A percentile compares a stretch with the other conserved stretches of the same genome.
Evolutionary conservation across 2,329 filamentous ascomycete species (phyloP).

Genomic region (Septoria linicola): DNA sequence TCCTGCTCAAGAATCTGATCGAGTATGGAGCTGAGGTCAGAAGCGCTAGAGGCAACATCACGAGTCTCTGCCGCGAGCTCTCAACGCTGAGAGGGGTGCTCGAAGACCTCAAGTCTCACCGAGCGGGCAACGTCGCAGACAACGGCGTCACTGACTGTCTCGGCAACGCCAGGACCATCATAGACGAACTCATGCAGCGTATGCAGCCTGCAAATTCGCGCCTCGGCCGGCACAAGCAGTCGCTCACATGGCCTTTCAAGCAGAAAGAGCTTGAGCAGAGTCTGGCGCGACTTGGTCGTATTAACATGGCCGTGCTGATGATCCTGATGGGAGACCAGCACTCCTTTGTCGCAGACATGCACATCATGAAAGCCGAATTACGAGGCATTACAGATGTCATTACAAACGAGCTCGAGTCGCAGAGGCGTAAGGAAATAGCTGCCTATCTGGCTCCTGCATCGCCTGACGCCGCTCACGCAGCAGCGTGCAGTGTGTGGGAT

Average conservation of each 20-base stretch:
- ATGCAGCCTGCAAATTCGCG: no score
- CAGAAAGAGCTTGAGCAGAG: no score
- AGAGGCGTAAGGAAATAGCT: background rate
- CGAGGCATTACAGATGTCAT: no score
- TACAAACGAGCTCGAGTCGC: background rate
- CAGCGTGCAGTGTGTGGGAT: background rate
- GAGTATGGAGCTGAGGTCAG: background rate
- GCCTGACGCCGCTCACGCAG: background rate
- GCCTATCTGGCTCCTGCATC: background rate
- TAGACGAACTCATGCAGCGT: background rate
- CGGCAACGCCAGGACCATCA: background rate
- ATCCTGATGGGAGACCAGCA: conserved; percentile 3
- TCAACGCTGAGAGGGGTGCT: background rate
- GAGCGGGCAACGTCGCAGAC: background rate
- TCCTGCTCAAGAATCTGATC: background rate
- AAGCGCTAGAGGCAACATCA: background rate
- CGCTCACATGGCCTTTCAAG: background rate
- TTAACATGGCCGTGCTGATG: background rate
- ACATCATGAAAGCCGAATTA: background rate
- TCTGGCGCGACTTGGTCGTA: background rate
- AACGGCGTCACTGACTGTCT: background rate
- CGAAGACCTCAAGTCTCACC: background rate
- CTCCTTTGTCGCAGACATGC: background rate
- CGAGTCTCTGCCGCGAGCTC: background rate
- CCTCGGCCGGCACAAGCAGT: background rate